Evolutionary conservation across 2,329 filamentous ascomycete genomes (phyloP).

Genomic region (Trichoderma sp.): DNA sequence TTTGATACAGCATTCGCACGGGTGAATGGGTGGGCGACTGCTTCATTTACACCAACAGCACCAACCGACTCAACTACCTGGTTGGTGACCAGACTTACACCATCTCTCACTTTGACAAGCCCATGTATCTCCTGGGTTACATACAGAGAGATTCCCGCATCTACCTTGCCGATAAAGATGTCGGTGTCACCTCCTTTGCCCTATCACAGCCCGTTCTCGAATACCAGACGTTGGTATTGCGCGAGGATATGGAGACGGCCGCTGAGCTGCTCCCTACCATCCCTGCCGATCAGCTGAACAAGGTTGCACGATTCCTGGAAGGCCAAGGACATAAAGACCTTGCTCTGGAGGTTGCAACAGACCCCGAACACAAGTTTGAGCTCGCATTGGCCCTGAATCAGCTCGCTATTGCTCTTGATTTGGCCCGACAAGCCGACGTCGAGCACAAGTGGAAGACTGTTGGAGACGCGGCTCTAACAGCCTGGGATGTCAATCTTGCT

Average conservation of each 20-base stretch:
- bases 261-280: constrained; percentile 82
- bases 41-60: constrained; percentile 97
- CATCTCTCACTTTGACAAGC: constrained; percentile 92
- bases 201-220: constrained; percentile 92
- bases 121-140: constrained; percentile 94
- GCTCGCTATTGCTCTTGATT: constrained; percentile 79
- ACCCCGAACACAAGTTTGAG: constrained; percentile 95
- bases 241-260: constrained; percentile 89
- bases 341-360: constrained; percentile 89
- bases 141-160: constrained; percentile 93
- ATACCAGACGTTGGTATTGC: constrained; percentile 93
- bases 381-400: constrained; percentile 81
- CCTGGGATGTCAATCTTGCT: constrained; percentile 84
- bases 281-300: constrained; percentile 92
- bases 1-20: constrained; percentile 69
- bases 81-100: constrained; percentile 98
- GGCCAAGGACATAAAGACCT: constrained; percentile 97
- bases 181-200: constrained; percentile 84
- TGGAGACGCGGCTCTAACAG: constrained; percentile 82
- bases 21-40: constrained; percentile 98
- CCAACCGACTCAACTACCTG: constrained; percentile 95
- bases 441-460: constrained; percentile 99
- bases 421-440: constrained; percentile 79
- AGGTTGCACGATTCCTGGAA: constrained; percentile 95
- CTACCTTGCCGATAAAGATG: constrained; percentile 94